Evolutionary conservation across 345 rosid species (phyloP), one percentile per base, ranked within the genome.

Genomic region (Pseudoturritis turrita): DNA sequence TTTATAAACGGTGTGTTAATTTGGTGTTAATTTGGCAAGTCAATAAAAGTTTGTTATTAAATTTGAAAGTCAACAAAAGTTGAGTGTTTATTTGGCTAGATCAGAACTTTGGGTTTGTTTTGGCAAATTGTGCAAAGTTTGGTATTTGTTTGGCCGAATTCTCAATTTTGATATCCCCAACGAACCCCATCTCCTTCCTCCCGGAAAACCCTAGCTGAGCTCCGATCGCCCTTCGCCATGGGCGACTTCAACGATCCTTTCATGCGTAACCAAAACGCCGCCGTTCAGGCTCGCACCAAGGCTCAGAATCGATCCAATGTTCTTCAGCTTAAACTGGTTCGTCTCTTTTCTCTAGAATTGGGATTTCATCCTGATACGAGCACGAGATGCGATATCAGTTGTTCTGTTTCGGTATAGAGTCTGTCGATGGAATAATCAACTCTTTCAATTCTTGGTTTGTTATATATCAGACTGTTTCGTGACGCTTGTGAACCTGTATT

Each of bases 281-380:
- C 88, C 77, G 93, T 83, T 25, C 96, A 92, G 66, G 98, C 88
- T 43, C 83, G 93, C 50, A 78, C 92, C 51, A 92, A 92, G 82
- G 86, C 85, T 39, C 98, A 90, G 90, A 92, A 84, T 44, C 96
- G 97, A 61, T 87, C 93, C 75, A 92, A 92, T 78, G 91, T 92
- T 74, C 96, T 88, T 66, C 98, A 92, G 89, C 98, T 92, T 73
- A 90, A 92, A 83, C 82, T 90, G 89, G 98, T 92, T 57, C 18
- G 86, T 78, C 17, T 56, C 43, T 64, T 9, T 14, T 18, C 52
- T 46, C 25, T 21, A 31, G 45, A 19, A 18, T 41, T 25, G n/a
- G 12, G 35, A 37, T 14, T 51, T 62, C 10, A 22, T 40, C 18
- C 5, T 9, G 15, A 12, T 21, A 21, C 29, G 10, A 59, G 19